phyloP scores from a whole-genome alignment of 2,329 filamentous ascomycete species.

The Ascocoryne sarcoides region DNA sequence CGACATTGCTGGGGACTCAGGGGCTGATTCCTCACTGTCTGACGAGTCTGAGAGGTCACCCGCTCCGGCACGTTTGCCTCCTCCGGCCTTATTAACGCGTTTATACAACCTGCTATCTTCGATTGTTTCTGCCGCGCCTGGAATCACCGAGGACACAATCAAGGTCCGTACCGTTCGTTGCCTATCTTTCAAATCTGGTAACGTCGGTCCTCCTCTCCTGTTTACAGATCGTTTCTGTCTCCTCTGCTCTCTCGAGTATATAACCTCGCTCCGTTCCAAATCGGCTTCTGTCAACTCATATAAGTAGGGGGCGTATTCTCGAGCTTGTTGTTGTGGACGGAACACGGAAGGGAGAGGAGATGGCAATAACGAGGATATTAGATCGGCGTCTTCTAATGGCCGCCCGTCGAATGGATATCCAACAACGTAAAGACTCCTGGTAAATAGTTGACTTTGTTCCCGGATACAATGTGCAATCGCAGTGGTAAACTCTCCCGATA shows the following conservation, averaged over 20 bases:
- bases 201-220: constrained; percentile 77
- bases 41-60: constrained; percentile 71
- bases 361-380: constrained; percentile 75
- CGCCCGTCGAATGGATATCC: constrained; percentile 93
- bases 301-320: constrained; percentile 87
- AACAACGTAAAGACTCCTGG: constrained; percentile 83
- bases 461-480: constrained; percentile 97
- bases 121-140: constrained; percentile 69
- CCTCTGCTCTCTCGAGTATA: constrained; percentile 87
- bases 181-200: constrained; percentile 93
- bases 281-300: constrained; percentile 91
- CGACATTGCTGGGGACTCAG: constrained; percentile 75
- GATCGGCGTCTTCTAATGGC: constrained; percentile 83
- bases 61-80: constrained; percentile 43
- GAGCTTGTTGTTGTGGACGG: constrained; percentile 82
- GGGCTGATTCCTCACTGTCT: constrained; percentile 79
- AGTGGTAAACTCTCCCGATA: constrained; percentile 92
- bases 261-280: constrained; percentile 81
- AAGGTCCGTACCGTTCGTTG: constrained; percentile 89
- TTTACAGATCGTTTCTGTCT: constrained; percentile 94
- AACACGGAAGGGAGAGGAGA: constrained; percentile 78
- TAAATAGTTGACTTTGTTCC: constrained; percentile 91
- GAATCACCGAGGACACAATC: constrained; percentile 85
- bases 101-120: constrained; percentile 88
- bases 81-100: constrained; percentile 52